These are phyloP conservation scores for Didymella pinodella DNA, from an alignment of 2,329 filamentous ascomycete genomes.

Conservation along the genomic window DNA sequence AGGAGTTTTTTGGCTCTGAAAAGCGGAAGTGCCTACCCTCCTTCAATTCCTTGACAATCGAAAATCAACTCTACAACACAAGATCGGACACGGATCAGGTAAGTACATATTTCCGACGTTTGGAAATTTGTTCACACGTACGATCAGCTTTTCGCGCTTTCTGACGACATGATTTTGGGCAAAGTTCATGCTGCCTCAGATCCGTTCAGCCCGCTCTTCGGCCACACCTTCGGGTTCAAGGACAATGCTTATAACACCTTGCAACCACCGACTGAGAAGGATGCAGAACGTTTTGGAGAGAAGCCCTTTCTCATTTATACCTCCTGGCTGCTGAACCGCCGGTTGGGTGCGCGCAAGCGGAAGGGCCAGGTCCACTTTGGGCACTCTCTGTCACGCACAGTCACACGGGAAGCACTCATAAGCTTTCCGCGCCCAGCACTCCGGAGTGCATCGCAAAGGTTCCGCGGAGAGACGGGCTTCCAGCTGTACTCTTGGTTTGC, in stretches of 20 bases:
- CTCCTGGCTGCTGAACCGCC: not conserved
- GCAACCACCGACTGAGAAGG: not conserved
- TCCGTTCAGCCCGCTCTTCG: not conserved
- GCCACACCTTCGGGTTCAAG: not conserved
- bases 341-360: not conserved
- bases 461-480: constrained; percentile 34
- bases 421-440: not conserved
- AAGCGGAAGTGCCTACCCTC: not conserved
- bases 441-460: not conserved
- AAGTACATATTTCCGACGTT: not conserved
- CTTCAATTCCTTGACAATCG: not conserved
- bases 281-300: not conserved
- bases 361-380: not conserved
- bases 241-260: not conserved
- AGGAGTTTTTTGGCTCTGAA: not conserved
- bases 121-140: not conserved
- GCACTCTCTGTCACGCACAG: not conserved
- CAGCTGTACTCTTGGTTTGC: constrained; percentile 57
- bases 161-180: not conserved
- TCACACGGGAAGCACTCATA: not conserved
- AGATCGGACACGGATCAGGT: not conserved
- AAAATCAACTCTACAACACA: not conserved
- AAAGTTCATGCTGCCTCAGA: not conserved
- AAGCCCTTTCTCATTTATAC: not conserved
- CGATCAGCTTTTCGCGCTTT: not conserved